Base-by-base conservation (phyloP, 768 basidiomycete genomes). In the Suillus bovinus region DNA sequence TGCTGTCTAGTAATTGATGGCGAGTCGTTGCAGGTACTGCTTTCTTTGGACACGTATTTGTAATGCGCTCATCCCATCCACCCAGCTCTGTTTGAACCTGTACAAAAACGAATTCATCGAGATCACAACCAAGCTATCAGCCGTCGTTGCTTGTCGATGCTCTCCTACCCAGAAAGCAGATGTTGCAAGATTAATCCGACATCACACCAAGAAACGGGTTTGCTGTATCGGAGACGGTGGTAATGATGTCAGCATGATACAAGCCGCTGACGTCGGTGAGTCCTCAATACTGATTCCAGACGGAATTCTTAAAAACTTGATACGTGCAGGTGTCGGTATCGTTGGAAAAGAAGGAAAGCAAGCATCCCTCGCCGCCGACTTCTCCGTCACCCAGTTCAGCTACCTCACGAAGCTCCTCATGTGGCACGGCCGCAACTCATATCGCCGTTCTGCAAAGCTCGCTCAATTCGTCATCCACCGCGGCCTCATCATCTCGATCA, bases 231-330 rank as follows among this genome's bases (percentile, higher is more conserved):
- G 97, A 2, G 97, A 99, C 77, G 97, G 97, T 38, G 97, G 97
- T 5, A 99, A 99, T 74, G 97, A 99, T 72, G 97, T 99, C 65
- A 94, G 93, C 74, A 99, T 99, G 97, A 99, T 99, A 64, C 97
- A 99, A 71, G 97, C 97, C 1, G 97, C 97, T 3, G 94, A 99
- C 70, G 95, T 99, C 62, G 96, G 95, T 94, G 54, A 72, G 94
- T 86, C 34, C 17, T 60, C 22, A 47, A n/a, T 20, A 34, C 29
- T 24, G 27, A 1, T 49, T 46, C 27, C 47, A 57, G 54, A 8
- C 24, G 11, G 14, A 13, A 22, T 13, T 36, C 24, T 41, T 4
- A 39, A n/a, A 31, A 33, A 8, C 55, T 60, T n/a, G 9, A 0
- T 27, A 27, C 33, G 11, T 20, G 7, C 58, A 95, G 94, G 96